Conservation (phyloP, 2,329 filamentous ascomycete genomes). For the Nothophaeocryptopus gaeumannii region DNA sequence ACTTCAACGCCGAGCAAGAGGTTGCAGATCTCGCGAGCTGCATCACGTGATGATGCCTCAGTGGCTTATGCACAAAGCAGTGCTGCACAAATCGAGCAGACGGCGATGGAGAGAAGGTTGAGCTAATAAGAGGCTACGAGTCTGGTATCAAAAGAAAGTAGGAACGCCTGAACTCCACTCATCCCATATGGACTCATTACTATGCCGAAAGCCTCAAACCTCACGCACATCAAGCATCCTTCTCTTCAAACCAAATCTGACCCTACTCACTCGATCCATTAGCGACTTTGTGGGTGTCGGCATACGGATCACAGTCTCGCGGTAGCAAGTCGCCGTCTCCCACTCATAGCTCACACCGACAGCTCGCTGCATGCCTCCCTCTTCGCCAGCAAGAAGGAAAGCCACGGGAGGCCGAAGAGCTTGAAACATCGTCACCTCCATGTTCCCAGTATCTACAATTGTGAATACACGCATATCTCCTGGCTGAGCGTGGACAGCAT, state of each 20-base stretch:
- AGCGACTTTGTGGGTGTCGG: constrained; percentile 8
- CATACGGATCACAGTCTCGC: constrained; percentile 12
- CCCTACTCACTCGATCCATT: constrained; percentile 2
- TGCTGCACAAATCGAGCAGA: no score
- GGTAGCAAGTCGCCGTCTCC: constrained; percentile 9
- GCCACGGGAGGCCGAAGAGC: constrained; percentile 7
- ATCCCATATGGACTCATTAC: no score
- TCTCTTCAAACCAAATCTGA: constrained; percentile 7
- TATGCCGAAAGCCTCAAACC: background rate
- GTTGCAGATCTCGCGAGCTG: no score
- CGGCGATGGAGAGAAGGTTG: no score
- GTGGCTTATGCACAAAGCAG: no score
- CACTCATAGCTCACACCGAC: constrained; percentile 10
- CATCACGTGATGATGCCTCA: no score
- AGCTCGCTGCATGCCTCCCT: constrained; percentile 9
- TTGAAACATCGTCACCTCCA: constrained; percentile 13
- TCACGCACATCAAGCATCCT: constrained; percentile 1
- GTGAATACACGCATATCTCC: constrained; percentile 9
- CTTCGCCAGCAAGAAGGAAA: constrained; percentile 10
- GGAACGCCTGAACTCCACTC: no score
- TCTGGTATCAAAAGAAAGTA: no score
- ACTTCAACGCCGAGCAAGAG: no score
- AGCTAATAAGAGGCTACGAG: no score
- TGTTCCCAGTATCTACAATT: constrained; percentile 10
- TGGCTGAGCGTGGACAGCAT: constrained; percentile 5